Percentiles rank a stretch among this genome's conserved stretches.
phyloP scores from a whole-genome alignment of 164 flowering plant species.

The Nelumbo lutea region DNA sequence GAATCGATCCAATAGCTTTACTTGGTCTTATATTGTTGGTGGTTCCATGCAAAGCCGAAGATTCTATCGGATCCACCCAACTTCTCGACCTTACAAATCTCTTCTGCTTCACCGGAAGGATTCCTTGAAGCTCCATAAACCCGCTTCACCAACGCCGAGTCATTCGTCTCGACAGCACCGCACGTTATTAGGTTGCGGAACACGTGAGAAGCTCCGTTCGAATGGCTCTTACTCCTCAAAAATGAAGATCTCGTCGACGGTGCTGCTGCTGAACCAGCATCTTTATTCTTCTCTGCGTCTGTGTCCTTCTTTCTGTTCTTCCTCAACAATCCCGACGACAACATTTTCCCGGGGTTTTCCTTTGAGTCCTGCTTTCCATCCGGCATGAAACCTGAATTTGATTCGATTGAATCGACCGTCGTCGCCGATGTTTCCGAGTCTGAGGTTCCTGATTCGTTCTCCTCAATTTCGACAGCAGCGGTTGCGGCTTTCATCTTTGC shows the following conservation, averaged over 20 bases:
- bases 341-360: background rate
- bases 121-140: slow-evolving; percentile 8
- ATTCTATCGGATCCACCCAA: slow-evolving; percentile 33
- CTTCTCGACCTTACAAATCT: slow-evolving; percentile 15
- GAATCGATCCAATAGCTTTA: background rate
- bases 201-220: slow-evolving; percentile 32
- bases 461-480: slow-evolving; percentile 22
- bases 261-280: too few relatives aligned
- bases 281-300: background rate
- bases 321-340: too few relatives aligned
- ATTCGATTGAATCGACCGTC: slow-evolving; percentile 33
- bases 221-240: slow-evolving; percentile 30
- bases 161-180: slow-evolving; percentile 46
- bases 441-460: slow-evolving; percentile 31
- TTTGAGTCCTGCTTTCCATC: background rate
- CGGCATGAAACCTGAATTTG: background rate
- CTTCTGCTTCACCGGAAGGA: background rate
- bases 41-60: slow-evolving; percentile 28
- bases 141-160: slow-evolving; percentile 26
- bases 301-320: background rate
- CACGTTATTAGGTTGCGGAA: slow-evolving; percentile 45
- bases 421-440: slow-evolving; percentile 37
- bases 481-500: slow-evolving; percentile 7
- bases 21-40: slow-evolving; percentile 21
- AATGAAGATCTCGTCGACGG: background rate